A percentile compares a stretch with the other conserved stretches of the same genome.
Conservation (phyloP, 1,139 yeast species). For the Yamadazyma diddensiae region DNA sequence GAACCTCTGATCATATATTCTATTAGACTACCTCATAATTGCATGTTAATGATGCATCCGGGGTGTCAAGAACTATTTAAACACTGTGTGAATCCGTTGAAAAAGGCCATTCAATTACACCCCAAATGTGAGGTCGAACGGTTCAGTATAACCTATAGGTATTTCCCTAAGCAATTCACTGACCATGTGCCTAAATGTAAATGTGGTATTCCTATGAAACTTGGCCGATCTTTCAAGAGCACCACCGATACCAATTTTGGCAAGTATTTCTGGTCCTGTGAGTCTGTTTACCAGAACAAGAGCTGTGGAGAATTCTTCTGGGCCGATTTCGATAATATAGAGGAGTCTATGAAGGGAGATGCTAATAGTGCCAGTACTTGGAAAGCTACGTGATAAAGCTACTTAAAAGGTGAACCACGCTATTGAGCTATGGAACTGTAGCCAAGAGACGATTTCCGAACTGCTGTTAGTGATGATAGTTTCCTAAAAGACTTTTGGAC, state of each 20-base stretch:
- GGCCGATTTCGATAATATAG: conserved; percentile 38
- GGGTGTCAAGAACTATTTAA: conserved; percentile 73
- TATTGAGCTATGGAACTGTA: too few species aligned
- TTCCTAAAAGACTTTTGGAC: too few species aligned
- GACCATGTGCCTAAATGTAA: conserved; percentile 49
- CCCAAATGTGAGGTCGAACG: conserved; percentile 49
- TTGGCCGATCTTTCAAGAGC: conserved; percentile 45
- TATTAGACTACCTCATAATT: conserved; percentile 62
- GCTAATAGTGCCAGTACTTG: conserved; percentile 21
- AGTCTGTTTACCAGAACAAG: conserved; percentile 33
- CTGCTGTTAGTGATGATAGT: too few species aligned
- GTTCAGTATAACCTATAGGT: conserved; percentile 63
- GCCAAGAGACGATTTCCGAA: too few species aligned
- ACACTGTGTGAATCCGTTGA: conserved; percentile 42
- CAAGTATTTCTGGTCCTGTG: conserved; percentile 53
- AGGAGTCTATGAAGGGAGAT: conserved; percentile 22
- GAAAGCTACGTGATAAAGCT: too few species aligned
- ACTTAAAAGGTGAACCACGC: too few species aligned
- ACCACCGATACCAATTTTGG: conserved; percentile 37
- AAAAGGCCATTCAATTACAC: conserved; percentile 36
- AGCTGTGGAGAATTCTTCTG: conserved; percentile 48
- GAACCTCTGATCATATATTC: conserved; percentile 35
- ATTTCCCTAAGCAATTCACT: conserved; percentile 37
- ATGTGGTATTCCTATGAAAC: conserved; percentile 44
- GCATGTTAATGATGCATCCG: conserved; percentile 67